phyloP scores from a whole-genome alignment of 164 flowering plant genomes.

The Dillenia turbinata region DNA sequence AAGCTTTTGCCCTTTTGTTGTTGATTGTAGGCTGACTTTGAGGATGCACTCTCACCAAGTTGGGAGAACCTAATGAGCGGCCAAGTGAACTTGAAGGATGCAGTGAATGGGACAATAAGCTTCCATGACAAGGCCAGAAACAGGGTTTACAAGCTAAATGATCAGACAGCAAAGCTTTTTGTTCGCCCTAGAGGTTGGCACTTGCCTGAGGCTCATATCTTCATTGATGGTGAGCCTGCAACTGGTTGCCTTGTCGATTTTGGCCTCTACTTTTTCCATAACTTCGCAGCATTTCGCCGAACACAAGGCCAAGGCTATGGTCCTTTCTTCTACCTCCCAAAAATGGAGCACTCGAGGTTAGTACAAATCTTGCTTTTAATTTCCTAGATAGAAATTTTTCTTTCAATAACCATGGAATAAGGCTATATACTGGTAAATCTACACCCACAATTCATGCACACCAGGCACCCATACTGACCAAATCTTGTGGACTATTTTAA shows the following conservation, averaged over 20 bases:
- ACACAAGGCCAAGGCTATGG: conserved; percentile 76
- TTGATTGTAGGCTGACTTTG: conserved; percentile 73
- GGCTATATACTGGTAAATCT: not conserved
- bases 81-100: conserved; percentile 75
- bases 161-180: conserved; percentile 75
- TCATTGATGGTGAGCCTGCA: conserved; percentile 84
- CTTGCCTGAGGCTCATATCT: conserved; percentile 77
- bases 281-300: conserved; percentile 52
- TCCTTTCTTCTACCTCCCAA: conserved; percentile 96
- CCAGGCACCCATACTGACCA: too few species aligned
- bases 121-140: conserved; percentile 73
- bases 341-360: conserved; percentile 89
- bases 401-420: not conserved
- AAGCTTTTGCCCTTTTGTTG: not conserved
- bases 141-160: conserved; percentile 77
- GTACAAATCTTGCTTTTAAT: not conserved
- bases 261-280: conserved; percentile 88
- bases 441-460: too few species aligned
- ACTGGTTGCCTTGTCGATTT: conserved; percentile 87
- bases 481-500: too few species aligned
- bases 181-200: conserved; percentile 98
- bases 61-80: conserved; percentile 92
- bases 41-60: conserved; percentile 82
- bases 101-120: conserved; percentile 77
- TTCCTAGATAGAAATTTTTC: not conserved